Base-by-base conservation (phyloP, 1,284 basidiomycete genomes). In the Trametes polyzona region DNA sequence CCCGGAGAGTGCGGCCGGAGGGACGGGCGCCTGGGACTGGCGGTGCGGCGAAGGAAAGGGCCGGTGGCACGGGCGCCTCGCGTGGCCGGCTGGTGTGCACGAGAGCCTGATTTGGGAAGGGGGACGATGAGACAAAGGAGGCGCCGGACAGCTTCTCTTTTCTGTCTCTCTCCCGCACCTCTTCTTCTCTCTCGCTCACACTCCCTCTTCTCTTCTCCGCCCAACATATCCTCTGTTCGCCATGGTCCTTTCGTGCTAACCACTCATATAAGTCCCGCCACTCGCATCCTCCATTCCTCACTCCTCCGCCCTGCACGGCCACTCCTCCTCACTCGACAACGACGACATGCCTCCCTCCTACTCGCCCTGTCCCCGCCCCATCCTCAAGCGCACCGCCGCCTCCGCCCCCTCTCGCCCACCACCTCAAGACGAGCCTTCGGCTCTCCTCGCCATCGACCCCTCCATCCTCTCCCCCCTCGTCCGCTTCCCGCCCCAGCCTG, bases 401-500 rank as follows among this genome's bases (percentile, higher is more conserved):
- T 51, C 64, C 12, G 54, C 59, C 39, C 41, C 44, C 47, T 33
- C 59, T 52, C 46, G 57, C 52, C 41, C 55, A 41, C 32, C 47
- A 24, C 63, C 59, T 37, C 49, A 51, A 59, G 69, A 68, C 58
- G 66, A 63, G 52, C 67, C 67, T 46, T 65, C 57, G 37, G 59
- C 62, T 32, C 64, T 65, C 50, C 62, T 63, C 55, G 47, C 52
- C 59, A 69, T 65, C 53, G 63, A 62, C 59, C 66, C 66, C 49
- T 67, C 53, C 59, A 59, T 66, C 56, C 65, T 65, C 51, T 59
- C 61, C 46, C 62, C 73, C 55, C 57, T 65, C 49, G 68, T 53
- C 56, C 62, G 53, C 58, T 57, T 48, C 71, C 83, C 84, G 5
- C 82, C 84, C 1, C 79, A 81, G 17, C 76, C 84, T 4, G 68